phyloP scores from a whole-genome alignment of 2,329 filamentous ascomycete genomes.

The Colletotrichum salicis region DNA sequence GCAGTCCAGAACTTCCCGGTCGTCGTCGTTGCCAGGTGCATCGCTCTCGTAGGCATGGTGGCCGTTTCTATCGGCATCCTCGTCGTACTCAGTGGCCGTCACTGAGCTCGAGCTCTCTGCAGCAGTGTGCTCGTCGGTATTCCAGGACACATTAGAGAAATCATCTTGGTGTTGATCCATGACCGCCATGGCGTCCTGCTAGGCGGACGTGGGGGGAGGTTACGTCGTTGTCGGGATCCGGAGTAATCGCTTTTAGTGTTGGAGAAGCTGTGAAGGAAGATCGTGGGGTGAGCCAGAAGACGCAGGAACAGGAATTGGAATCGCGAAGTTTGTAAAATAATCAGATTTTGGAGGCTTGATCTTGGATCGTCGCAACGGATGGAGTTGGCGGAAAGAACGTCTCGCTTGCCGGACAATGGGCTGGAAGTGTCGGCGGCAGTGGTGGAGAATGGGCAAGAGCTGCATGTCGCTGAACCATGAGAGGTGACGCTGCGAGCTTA shows the following conservation, averaged over 20 bases:
- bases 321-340: not conserved
- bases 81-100: slow-evolving; percentile 34
- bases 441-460: slow-evolving; percentile 32
- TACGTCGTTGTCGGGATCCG: slow-evolving; percentile 27
- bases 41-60: slow-evolving; percentile 61
- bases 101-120: slow-evolving; percentile 43
- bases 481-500: slow-evolving; percentile 32
- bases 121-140: slow-evolving; percentile 62
- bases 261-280: not conserved
- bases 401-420: slow-evolving; percentile 23
- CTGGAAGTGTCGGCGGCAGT: slow-evolving; percentile 33
- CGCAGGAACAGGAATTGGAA: not conserved
- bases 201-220: slow-evolving; percentile 29
- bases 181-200: slow-evolving; percentile 52
- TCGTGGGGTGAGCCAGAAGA: not conserved
- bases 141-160: slow-evolving; percentile 86
- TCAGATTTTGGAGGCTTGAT: not conserved
- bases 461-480: slow-evolving; percentile 27
- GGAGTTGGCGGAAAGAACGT: slow-evolving; percentile 21
- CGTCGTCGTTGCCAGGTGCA: slow-evolving; percentile 64
- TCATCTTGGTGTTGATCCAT: slow-evolving; percentile 68
- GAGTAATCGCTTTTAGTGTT: not conserved
- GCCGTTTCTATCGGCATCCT: slow-evolving; percentile 37
- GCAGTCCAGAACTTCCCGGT: slow-evolving; percentile 81
- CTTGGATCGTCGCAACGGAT: slow-evolving; percentile 22